Conservation (phyloP, 2,329 filamentous ascomycete species). For the Sporothrix luriei region DNA sequence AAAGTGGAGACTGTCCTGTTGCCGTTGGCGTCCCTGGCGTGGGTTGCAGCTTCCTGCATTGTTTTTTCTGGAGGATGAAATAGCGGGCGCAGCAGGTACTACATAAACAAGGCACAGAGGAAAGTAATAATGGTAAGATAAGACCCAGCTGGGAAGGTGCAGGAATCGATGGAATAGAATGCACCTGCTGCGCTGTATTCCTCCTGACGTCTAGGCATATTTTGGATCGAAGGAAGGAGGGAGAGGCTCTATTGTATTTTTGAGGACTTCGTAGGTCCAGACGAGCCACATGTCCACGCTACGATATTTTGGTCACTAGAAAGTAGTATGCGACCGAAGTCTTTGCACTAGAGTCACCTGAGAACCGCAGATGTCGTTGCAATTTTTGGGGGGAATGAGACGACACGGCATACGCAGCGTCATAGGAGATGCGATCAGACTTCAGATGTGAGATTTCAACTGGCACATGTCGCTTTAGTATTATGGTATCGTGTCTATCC, state of each 20-base stretch:
- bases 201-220: neutral
- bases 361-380: neutral
- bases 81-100: neutral
- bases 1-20: constrained; percentile 5
- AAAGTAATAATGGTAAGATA: neutral
- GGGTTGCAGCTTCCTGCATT: constrained; percentile 6
- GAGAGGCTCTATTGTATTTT: constrained; percentile 6
- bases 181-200: neutral
- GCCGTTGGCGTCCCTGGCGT: neutral
- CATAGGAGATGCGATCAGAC: neutral
- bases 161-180: constrained; percentile 15
- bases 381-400: neutral
- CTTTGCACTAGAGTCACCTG: neutral
- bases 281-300: constrained; percentile 12
- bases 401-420: neutral
- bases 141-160: constrained; percentile 15
- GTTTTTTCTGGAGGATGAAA: neutral
- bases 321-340: neutral
- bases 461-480: constrained; percentile 1
- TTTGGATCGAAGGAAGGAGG: neutral
- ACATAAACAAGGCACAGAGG: no score
- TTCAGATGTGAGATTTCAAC: neutral
- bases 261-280: constrained; percentile 25
- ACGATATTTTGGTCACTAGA: neutral
- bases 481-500: constrained; percentile 13